Conservation (phyloP, 208 protist genomes). For the Trypanosoma scelopori region DNA sequence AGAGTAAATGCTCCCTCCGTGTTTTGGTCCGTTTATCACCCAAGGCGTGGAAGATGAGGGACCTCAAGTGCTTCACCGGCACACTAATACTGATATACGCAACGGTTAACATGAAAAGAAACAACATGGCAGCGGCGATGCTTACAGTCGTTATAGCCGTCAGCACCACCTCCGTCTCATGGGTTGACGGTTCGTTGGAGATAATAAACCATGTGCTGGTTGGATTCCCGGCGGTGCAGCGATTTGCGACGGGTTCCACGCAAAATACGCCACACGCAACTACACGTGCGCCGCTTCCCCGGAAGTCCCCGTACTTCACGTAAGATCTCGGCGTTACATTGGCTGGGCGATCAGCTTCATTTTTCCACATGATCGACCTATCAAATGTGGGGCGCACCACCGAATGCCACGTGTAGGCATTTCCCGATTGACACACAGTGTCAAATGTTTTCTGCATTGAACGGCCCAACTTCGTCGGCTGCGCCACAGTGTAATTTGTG, state of each 20-base stretch:
- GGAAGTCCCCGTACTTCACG: conserved; percentile 35
- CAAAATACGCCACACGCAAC: conserved; percentile 65
- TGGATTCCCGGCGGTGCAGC: conserved; percentile 49
- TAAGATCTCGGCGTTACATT: conserved; percentile 34
- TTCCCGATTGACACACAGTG: conserved; percentile 24
- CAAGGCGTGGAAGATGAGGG: conserved; percentile 53
- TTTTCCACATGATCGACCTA: neutral
- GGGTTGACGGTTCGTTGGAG: conserved; percentile 26
- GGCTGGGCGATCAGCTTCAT: neutral
- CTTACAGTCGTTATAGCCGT: conserved; percentile 48
- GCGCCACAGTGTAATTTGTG: conserved; percentile 31
- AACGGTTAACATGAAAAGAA: conserved; percentile 50
- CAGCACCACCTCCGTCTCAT: conserved; percentile 19
- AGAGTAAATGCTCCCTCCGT: conserved; percentile 29
- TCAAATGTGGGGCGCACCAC: conserved; percentile 28
- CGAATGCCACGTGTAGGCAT: conserved; percentile 54
- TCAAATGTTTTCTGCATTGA: conserved; percentile 29
- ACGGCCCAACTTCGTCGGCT: conserved; percentile 18
- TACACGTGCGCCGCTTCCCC: conserved; percentile 45
- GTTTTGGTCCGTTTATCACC: conserved; percentile 31
- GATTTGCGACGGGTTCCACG: conserved; percentile 19
- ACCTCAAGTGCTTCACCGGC: conserved; percentile 64
- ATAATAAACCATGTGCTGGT: conserved; percentile 66
- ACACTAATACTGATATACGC: conserved; percentile 75
- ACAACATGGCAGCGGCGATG: conserved; percentile 52